Evolutionary conservation across 148 eudicot genomes (phyloP).

Genomic region (Chenopodium suecicum): DNA sequence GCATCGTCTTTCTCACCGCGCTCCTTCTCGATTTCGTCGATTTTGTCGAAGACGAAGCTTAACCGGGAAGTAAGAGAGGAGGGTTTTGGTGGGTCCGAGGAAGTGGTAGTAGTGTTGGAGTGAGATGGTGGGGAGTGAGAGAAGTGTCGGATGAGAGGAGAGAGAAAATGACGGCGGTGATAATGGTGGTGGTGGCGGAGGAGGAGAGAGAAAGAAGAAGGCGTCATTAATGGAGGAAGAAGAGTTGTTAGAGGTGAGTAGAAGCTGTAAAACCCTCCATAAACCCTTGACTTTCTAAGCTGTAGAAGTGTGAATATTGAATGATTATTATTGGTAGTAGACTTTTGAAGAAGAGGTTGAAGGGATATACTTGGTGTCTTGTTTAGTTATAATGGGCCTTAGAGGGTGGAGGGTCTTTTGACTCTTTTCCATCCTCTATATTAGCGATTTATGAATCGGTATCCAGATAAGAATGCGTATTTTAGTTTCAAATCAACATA

Average conservation of each 20-base stretch:
- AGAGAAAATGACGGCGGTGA: conserved; percentile 19
- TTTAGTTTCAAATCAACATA: too few species aligned
- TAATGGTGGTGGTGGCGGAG: conserved; percentile 18
- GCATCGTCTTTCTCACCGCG: conserved; percentile 73
- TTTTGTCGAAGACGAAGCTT: conserved; percentile 93
- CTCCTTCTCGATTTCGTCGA: conserved; percentile 72
- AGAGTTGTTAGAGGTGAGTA: neutral
- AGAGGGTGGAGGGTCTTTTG: too few species aligned
- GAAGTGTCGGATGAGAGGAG: conserved; percentile 23
- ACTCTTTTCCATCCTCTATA: too few species aligned
- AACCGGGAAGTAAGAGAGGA: conserved; percentile 74
- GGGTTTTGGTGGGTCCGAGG: conserved; percentile 42
- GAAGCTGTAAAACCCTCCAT: conserved; percentile 40
- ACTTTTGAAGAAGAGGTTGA: too few species aligned
- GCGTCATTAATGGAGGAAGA: conserved; percentile 23
- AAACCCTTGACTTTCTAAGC: conserved; percentile 12
- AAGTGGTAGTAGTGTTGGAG: conserved; percentile 7
- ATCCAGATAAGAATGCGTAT: too few species aligned
- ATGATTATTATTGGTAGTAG: too few species aligned
- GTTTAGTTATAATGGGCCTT: too few species aligned
- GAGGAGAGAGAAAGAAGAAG: conserved; percentile 36
- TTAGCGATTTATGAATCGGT: too few species aligned
- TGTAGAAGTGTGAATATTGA: too few species aligned
- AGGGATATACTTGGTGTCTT: too few species aligned
- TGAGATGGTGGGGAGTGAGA: conserved; percentile 34